Conservation (phyloP, 1,139 yeast genomes). For the Saccharomyces uvarum region DNA sequence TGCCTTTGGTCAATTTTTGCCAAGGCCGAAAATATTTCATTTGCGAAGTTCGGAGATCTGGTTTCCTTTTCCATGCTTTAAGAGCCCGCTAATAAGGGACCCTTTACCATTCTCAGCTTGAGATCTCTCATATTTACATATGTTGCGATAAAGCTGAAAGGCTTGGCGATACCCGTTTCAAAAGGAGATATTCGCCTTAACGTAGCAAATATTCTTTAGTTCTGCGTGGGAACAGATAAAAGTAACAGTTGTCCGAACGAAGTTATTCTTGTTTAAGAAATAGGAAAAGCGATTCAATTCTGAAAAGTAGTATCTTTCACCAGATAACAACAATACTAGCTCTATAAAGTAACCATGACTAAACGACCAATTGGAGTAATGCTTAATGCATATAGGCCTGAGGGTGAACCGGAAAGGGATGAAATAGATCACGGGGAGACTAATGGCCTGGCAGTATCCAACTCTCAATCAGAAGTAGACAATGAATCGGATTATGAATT, state of each 20-base stretch:
- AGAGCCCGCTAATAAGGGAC: neutral
- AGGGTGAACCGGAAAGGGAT: neutral
- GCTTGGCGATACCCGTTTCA: neutral
- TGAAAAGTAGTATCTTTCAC: neutral
- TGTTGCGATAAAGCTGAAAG: neutral
- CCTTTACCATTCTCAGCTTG: constrained; percentile 42
- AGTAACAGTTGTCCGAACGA: neutral
- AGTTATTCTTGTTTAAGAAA: neutral
- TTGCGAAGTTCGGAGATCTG: neutral
- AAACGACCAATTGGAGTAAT: neutral
- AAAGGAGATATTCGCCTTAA: neutral
- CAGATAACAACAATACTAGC: neutral
- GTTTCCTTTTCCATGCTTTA: neutral
- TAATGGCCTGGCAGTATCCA: neutral
- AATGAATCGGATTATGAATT: neutral
- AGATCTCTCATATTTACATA: constrained; percentile 45
- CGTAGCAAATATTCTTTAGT: neutral
- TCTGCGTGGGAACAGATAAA: neutral
- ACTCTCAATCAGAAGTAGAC: neutral
- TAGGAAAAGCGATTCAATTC: neutral
- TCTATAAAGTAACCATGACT: neutral
- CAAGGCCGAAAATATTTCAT: neutral
- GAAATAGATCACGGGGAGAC: neutral
- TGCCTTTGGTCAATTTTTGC: neutral
- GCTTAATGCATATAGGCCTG: neutral